phyloP scores from a whole-genome alignment of 1,284 basidiomycete species.

The Trametes pubescens region DNA sequence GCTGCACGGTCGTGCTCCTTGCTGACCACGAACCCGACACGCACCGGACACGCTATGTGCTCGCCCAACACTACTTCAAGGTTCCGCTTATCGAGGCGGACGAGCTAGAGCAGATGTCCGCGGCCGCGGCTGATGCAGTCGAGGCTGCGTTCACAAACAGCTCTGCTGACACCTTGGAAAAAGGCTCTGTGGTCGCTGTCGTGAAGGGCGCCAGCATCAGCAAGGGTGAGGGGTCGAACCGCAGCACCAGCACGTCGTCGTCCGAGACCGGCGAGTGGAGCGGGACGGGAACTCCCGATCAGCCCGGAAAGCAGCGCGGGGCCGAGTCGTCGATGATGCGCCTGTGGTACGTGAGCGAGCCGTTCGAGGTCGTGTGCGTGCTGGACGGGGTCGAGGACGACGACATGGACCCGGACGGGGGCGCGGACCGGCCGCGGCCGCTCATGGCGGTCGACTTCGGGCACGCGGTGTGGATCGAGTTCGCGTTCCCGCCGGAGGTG shows the following conservation, averaged over 20 bases:
- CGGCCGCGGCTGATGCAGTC: conserved; percentile 21
- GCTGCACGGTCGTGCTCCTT: conserved; percentile 75
- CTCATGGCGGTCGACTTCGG: conserved; percentile 82
- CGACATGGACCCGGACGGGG: conserved; percentile 39
- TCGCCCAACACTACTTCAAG: conserved; percentile 78
- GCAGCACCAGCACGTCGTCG: conserved; percentile 16
- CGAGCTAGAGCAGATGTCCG: conserved; percentile 22
- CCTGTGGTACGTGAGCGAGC: conserved; percentile 72
- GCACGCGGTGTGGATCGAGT: conserved; percentile 79
- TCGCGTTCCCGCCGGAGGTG: conserved; percentile 47
- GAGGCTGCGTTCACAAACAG: conserved; percentile 12
- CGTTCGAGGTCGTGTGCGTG: conserved; percentile 76
- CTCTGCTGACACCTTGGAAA: not conserved
- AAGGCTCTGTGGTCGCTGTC: not conserved
- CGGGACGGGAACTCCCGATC: conserved; percentile 1
- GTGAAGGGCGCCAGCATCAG: conserved; percentile 5
- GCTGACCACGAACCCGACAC: conserved; percentile 64
- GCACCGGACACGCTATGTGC: conserved; percentile 66
- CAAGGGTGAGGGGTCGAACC: not conserved
- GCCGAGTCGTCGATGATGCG: conserved; percentile 53
- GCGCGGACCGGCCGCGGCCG: conserved; percentile 64
- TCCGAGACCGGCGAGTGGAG: conserved; percentile 8
- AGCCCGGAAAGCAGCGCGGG: conserved; percentile 26
- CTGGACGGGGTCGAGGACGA: conserved; percentile 53
- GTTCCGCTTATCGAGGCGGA: conserved; percentile 54